Conservation (phyloP, 441 rosid genomes). For the Populus hybrid region DNA sequence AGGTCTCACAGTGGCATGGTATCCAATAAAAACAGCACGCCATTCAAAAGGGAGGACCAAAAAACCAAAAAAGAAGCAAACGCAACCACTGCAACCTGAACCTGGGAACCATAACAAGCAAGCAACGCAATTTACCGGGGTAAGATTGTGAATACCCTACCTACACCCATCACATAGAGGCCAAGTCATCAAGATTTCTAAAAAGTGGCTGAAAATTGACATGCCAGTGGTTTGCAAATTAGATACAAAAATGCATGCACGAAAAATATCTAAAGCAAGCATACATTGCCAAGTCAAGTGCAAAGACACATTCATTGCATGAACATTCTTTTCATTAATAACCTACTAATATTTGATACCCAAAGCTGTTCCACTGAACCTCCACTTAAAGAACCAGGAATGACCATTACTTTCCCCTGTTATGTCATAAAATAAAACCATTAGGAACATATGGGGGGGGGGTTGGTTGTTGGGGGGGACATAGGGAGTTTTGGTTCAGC, state of each 20-base stretch:
- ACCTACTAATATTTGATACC: neutral
- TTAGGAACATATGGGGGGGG: neutral
- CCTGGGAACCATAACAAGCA: neutral
- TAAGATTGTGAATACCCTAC: neutral
- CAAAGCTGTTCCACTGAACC: neutral
- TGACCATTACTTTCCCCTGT: neutral
- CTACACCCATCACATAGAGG: neutral
- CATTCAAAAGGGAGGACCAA: neutral
- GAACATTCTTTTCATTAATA: neutral
- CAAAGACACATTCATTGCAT: neutral
- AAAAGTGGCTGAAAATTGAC: neutral
- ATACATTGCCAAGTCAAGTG: neutral
- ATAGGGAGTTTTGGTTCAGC: constrained; percentile 11
- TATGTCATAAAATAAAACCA: neutral
- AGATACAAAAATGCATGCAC: neutral
- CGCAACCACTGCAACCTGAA: neutral
- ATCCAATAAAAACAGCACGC: neutral
- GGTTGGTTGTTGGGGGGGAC: neutral
- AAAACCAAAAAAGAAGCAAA: neutral
- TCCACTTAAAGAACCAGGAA: neutral
- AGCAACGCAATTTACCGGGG: neutral
- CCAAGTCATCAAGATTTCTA: neutral
- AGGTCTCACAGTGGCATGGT: neutral
- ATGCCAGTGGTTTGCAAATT: neutral
- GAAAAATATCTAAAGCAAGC: neutral